Conservation (phyloP, 441 rosid genomes). For the Bocquillonia castaneifolia region DNA sequence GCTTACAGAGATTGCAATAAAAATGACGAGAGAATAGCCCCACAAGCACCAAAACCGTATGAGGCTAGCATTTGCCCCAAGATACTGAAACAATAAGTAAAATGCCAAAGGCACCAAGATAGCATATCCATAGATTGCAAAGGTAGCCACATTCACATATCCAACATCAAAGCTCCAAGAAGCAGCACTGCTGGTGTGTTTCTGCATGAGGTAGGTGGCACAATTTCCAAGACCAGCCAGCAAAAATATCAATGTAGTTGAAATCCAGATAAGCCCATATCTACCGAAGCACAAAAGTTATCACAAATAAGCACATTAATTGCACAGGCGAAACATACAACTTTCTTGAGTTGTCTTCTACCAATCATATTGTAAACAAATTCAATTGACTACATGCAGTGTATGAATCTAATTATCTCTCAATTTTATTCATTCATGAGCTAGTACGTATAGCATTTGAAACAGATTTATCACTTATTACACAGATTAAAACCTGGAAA, state of each 20-base stretch:
- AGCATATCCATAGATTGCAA: conserved; percentile 61
- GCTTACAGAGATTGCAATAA: conserved; percentile 64
- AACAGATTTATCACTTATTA: not conserved
- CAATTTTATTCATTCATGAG: no score
- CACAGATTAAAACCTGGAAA: not conserved
- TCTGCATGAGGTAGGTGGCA: conserved; percentile 77
- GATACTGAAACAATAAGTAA: conserved; percentile 72
- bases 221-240: conserved; percentile 79
- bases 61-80: conserved; percentile 77
- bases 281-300: conserved; percentile 33
- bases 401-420: not conserved
- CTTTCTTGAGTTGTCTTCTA: not conserved
- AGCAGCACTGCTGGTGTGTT: conserved; percentile 36
- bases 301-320: conserved; percentile 11
- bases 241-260: conserved; percentile 81
- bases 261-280: conserved; percentile 88
- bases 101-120: conserved; percentile 72
- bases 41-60: conserved; percentile 87
- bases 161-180: conserved; percentile 87
- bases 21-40: conserved; percentile 91
- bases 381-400: not conserved
- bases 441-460: not conserved
- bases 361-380: not conserved
- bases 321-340: not conserved
- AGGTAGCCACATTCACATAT: conserved; percentile 69